Evolutionary conservation across 352 stramenopile species (phyloP), one percentile per base, ranked within the genome.

Genomic region (Elongisporangium undulatum): DNA sequence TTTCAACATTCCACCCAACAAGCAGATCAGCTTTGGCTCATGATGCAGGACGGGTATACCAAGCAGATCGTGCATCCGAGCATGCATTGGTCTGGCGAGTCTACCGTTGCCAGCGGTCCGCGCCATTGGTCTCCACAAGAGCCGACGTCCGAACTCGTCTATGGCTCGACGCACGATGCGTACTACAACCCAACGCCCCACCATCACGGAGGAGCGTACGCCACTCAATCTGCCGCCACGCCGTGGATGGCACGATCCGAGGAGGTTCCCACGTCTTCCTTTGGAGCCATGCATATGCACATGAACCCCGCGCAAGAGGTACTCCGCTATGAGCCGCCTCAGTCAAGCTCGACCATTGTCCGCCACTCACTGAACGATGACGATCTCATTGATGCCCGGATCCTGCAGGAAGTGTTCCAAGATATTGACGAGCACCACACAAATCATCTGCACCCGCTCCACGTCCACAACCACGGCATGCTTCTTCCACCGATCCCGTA

Each of bases 381-480:
- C 38, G 55, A 56, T 20, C 55, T 58, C 55, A 61, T 53, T n/a
- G 61, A 66, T 56, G 55, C 50, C 38, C 61, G 57, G 23, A 54
- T 66, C 38, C 38, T 66, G 41, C 55, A 49, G 24, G 61, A 66
- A 49, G 61, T 59, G 23, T 56, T 66, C 16, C 61, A 66, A 45
- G 48, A 57, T 38, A 58, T 50, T 34, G 53, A 61, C 3, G 53
- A 61, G 17, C 41, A 38, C 19, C 23, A 49, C 8, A 34, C 50
- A n/a, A 34, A 20, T 19, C 51, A 55, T 13, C 51, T 34, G 10
- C 49, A 29, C 16, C 49, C 39, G n/a, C 50, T 45, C 34, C 34
- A 45, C 34, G 12, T 45, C 4, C 34, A 58, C 19, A 38, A 58
- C n/a, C 1, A 23, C 4, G 48, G 48, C 17, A 12, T 49, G 13